Percentiles rank a stretch among this genome's conserved stretches.
Conservation (phyloP, 768 basidiomycete genomes). For the Leccinum rimulosum region DNA sequence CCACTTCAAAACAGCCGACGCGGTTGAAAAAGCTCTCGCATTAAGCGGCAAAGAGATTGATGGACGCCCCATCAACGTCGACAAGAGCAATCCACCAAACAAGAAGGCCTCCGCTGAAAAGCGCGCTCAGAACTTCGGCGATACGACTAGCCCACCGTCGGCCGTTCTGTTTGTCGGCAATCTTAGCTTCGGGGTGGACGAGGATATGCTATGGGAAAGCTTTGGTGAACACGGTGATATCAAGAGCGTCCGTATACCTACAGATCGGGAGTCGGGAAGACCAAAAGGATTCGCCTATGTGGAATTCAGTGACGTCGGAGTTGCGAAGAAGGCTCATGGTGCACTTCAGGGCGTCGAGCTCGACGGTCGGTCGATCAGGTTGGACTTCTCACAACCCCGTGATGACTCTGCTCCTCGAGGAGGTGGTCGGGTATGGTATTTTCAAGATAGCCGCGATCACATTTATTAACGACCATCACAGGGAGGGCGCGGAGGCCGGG, state of each 20-base stretch:
- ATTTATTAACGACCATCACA: neutral
- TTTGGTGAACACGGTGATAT: conserved; percentile 87
- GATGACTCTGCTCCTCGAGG: conserved; percentile 44
- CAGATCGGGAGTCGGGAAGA: conserved; percentile 85
- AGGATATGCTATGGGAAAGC: conserved; percentile 85
- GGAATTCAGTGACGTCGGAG: conserved; percentile 80
- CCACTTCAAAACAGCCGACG: conserved; percentile 64
- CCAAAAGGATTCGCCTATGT: conserved; percentile 98
- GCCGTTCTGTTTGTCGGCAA: conserved; percentile 88
- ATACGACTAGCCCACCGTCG: conserved; percentile 63
- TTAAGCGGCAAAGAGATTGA: conserved; percentile 90
- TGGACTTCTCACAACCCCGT: conserved; percentile 86
- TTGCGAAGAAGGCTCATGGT: conserved; percentile 78
- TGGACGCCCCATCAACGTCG: conserved; percentile 83
- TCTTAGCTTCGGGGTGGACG: conserved; percentile 73
- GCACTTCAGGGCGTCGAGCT: conserved; percentile 70
- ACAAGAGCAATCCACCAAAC: conserved; percentile 67
- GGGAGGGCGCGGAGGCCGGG: conserved; percentile 36
- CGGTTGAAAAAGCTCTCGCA: conserved; percentile 77
- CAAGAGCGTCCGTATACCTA: conserved; percentile 85
- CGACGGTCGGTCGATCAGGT: conserved; percentile 73
- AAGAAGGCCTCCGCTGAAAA: conserved; percentile 58
- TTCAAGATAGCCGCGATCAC: neutral
- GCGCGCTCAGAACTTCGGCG: conserved; percentile 75
- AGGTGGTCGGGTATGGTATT: conserved; percentile 43